phyloP scores from a whole-genome alignment of 176 grass and related monocot species.

The Urochloa ruziziensis region DNA sequence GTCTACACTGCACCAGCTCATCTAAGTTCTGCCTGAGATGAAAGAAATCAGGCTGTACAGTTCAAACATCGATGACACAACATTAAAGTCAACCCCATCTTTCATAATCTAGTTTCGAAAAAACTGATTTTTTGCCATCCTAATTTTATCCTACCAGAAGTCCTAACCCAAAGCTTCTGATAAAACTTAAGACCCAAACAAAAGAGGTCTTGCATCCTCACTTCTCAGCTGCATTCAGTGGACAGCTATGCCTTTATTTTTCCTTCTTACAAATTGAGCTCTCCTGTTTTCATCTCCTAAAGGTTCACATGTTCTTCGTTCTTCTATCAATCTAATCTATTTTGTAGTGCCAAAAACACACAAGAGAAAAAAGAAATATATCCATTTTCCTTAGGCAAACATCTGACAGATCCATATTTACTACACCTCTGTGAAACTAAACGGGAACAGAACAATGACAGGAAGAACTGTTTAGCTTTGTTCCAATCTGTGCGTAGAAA shows the following conservation, averaged over 20 bases:
- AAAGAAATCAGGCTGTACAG: background rate
- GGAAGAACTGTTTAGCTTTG: background rate
- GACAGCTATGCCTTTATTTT: background rate
- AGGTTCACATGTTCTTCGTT: background rate
- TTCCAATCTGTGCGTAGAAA: background rate
- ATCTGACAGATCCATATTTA: background rate
- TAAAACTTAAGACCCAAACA: slow-evolving; percentile 3
- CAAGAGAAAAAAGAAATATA: background rate
- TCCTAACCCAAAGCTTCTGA: background rate
- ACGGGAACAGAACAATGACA: background rate
- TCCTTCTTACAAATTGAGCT: background rate
- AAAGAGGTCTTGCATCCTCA: background rate
- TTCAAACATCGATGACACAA: background rate
- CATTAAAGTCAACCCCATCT: background rate
- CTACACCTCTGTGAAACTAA: background rate
- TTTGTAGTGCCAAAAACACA: background rate
- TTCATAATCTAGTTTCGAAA: background rate
- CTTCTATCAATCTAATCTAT: background rate
- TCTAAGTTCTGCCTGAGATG: slow-evolving; percentile 2
- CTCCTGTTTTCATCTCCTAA: background rate
- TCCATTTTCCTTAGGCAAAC: background rate
- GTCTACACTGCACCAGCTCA: slow-evolving; percentile 2
- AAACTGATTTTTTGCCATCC: background rate
- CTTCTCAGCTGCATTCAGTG: background rate
- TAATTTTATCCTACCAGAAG: background rate